Evolutionary conservation across 2,329 filamentous ascomycete species (phyloP).

Genomic region (Pseudogymnoascus sp.): DNA sequence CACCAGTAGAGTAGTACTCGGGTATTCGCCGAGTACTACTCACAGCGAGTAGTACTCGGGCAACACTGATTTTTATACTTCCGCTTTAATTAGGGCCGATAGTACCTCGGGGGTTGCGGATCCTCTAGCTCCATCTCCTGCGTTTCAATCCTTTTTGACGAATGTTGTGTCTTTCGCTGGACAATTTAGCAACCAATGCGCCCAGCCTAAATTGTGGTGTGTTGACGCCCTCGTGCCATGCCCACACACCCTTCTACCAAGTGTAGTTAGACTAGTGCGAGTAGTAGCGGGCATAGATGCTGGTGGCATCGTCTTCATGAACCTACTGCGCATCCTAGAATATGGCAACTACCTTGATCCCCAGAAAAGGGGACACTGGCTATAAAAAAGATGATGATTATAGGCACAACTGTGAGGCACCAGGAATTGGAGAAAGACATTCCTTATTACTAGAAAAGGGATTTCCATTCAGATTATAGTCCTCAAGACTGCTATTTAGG

Average conservation of each 20-base stretch:
- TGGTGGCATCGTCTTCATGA: neutral
- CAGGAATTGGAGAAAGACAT: neutral
- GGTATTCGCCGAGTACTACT: too few species aligned
- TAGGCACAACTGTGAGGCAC: neutral
- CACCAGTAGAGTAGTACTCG: too few species aligned
- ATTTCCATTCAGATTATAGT: neutral
- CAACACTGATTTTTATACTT: constrained; percentile 3
- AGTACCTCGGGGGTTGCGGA: neutral
- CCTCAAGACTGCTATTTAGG: neutral
- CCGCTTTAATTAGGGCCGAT: neutral
- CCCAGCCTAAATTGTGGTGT: neutral
- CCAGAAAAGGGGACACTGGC: neutral
- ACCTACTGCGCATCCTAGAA: neutral
- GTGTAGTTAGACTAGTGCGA: neutral
- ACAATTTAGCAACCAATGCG: neutral
- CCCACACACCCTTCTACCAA: neutral
- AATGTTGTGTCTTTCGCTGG: neutral
- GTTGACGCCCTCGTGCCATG: neutral
- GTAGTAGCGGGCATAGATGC: neutral
- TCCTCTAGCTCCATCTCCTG: neutral
- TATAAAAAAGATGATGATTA: neutral
- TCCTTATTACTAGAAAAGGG: neutral
- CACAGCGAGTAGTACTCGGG: too few species aligned
- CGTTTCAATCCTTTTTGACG: neutral
- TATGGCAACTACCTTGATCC: neutral